Conservation (phyloP, 2,329 filamentous ascomycete species). For the Alternaria panax region DNA sequence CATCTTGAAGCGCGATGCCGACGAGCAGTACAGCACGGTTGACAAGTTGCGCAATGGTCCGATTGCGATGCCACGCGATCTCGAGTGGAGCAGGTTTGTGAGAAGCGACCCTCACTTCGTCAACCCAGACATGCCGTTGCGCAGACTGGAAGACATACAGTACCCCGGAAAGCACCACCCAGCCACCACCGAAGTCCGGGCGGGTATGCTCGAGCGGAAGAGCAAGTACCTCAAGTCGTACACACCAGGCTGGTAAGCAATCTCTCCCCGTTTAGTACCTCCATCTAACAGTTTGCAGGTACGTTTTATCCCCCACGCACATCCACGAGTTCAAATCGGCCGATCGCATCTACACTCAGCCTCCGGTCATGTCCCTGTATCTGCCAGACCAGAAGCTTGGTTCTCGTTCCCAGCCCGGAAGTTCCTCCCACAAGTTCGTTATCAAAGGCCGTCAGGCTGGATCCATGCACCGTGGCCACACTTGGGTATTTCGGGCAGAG, state of each 20-base stretch:
- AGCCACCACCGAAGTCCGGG: slow-evolving; percentile 82
- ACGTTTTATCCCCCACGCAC: slow-evolving; percentile 94
- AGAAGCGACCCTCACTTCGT: slow-evolving; percentile 84
- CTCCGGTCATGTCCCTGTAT: slow-evolving; percentile 95
- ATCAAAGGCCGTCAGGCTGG: slow-evolving; percentile 96
- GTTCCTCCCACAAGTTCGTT: slow-evolving; percentile 95
- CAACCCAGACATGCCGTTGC: slow-evolving; percentile 79
- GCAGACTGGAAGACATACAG: slow-evolving; percentile 80
- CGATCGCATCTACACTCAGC: slow-evolving; percentile 80
- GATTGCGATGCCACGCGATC: slow-evolving; percentile 90
- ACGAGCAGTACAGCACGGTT: slow-evolving; percentile 77
- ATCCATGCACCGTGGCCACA: slow-evolving; percentile 81
- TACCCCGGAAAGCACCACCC: slow-evolving; percentile 92
- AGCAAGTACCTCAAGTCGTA: slow-evolving; percentile 99
- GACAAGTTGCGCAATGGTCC: slow-evolving; percentile 85
- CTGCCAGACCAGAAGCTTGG: slow-evolving; percentile 94
- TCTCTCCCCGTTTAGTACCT: neutral
- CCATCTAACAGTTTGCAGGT: slow-evolving; percentile 63
- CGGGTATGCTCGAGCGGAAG: slow-evolving; percentile 93
- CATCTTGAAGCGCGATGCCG: slow-evolving; percentile 89
- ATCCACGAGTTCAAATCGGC: slow-evolving; percentile 99
- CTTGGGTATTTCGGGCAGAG: slow-evolving; percentile 73
- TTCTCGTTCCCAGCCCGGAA: slow-evolving; percentile 82
- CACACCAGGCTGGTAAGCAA: slow-evolving; percentile 84
- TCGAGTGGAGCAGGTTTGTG: slow-evolving; percentile 88